Conservation (phyloP, 2,329 filamentous ascomycete genomes). For the Macrophomina tecta region DNA sequence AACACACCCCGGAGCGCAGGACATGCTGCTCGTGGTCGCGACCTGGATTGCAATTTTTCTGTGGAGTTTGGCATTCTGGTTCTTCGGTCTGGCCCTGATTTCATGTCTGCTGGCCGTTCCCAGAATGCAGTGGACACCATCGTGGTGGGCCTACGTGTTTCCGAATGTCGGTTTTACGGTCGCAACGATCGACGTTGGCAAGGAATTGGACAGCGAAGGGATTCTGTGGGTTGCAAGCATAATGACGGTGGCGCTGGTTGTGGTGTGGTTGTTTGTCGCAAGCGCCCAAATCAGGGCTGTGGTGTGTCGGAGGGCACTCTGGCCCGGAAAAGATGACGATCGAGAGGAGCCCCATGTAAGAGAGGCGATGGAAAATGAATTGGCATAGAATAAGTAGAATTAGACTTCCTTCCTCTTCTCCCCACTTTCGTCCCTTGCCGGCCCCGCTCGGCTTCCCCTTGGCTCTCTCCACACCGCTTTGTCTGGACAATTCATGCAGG, state of each 20-base stretch:
- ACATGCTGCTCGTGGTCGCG: conserved; percentile 54
- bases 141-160: conserved; percentile 66
- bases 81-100: conserved; percentile 54
- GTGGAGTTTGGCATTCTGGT: conserved; percentile 69
- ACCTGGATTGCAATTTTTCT: conserved; percentile 61
- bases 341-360: conserved; percentile 1
- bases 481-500: no score
- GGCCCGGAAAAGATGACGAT: conserved; percentile 49
- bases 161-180: conserved; percentile 51
- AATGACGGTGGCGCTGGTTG: conserved; percentile 59
- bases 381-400: no score
- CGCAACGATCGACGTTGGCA: conserved; percentile 48
- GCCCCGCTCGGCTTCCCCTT: no score
- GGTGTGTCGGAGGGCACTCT: conserved; percentile 59
- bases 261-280: conserved; percentile 62
- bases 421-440: no score
- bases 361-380: not conserved
- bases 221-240: conserved; percentile 50
- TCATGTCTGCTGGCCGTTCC: conserved; percentile 37
- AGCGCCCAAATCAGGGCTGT: conserved; percentile 59
- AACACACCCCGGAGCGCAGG: conserved; percentile 45
- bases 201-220: conserved; percentile 42
- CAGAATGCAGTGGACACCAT: conserved; percentile 62
- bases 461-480: no score
- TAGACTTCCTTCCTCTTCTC: no score